A percentile compares a stretch with the other conserved stretches of the same genome.
Conservation (phyloP, 768 basidiomycete species). For the Pholiota conissans region DNA sequence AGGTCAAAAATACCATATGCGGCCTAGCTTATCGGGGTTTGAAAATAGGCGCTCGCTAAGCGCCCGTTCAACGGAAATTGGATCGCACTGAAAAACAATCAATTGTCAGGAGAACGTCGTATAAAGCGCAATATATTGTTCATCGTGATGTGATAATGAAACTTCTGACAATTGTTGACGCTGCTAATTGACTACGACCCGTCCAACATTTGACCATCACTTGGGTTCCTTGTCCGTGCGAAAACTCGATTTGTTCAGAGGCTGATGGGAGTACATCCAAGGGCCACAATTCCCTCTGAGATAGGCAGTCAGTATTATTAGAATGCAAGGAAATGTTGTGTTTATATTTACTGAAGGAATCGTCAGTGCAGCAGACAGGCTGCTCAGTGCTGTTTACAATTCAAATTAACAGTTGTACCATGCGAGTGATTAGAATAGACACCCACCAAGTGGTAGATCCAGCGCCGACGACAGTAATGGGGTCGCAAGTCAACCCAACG, state of each 20-base stretch:
- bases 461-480: no score
- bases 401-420: background rate
- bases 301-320: background rate
- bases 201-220: no score
- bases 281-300: background rate
- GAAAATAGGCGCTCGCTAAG: background rate
- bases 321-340: background rate
- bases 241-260: background rate
- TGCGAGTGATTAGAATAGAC: background rate
- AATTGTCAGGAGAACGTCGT: no score
- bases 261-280: background rate
- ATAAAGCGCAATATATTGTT: background rate
- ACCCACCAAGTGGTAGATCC: no score
- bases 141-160: background rate
- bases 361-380: constrained; percentile 2
- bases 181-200: no score
- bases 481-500: background rate
- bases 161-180: background rate
- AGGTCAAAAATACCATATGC: background rate
- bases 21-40: background rate
- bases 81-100: background rate
- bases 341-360: background rate
- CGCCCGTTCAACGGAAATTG: background rate
- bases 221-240: no score
- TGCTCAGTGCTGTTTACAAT: background rate